Evolutionary conservation across 306 rosid genomes (phyloP).

Genomic region (Lathyrus oleraceus): DNA sequence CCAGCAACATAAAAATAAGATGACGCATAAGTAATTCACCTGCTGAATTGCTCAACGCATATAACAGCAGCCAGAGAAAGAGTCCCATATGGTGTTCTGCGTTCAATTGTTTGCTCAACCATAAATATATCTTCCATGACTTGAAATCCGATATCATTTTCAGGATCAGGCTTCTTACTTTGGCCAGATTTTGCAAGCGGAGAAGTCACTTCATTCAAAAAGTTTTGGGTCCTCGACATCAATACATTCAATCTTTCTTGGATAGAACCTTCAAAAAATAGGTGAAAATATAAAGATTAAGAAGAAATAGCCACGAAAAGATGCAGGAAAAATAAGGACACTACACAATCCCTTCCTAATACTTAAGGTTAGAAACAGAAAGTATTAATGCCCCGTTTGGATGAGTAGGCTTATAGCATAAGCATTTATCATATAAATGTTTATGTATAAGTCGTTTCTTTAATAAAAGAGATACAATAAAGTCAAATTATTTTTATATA

Average conservation of each 20-base stretch:
- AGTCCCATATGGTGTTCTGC: constrained; percentile 64
- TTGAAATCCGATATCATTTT: constrained; percentile 44
- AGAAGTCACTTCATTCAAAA: constrained; percentile 77
- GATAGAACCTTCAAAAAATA: constrained; percentile 50
- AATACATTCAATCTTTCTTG: constrained; percentile 69
- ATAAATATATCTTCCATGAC: constrained; percentile 70
- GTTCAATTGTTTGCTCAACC: constrained; percentile 72
- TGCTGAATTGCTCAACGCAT: constrained; percentile 96
- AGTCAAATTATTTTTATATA: not conserved
- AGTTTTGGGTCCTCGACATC: constrained; percentile 74
- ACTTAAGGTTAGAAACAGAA: not conserved
- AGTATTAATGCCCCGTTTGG: not conserved
- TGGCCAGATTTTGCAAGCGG: constrained; percentile 66
- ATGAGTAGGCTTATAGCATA: not conserved
- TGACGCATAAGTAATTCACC: constrained; percentile 53
- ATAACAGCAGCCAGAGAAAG: constrained; percentile 84
- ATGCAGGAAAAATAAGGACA: not conserved
- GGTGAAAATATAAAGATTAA: not conserved
- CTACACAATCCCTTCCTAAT: not conserved
- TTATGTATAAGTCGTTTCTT: not conserved
- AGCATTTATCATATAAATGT: not conserved
- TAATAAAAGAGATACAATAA: not conserved
- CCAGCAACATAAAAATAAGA: not conserved
- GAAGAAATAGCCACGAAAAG: not conserved
- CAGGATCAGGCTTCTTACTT: constrained; percentile 53